Percentiles rank a stretch among this genome's conserved stretches.
Evolutionary conservation across 805 yeast species (phyloP).

Genomic region (Wickerhamomyces subpelliculosus): DNA sequence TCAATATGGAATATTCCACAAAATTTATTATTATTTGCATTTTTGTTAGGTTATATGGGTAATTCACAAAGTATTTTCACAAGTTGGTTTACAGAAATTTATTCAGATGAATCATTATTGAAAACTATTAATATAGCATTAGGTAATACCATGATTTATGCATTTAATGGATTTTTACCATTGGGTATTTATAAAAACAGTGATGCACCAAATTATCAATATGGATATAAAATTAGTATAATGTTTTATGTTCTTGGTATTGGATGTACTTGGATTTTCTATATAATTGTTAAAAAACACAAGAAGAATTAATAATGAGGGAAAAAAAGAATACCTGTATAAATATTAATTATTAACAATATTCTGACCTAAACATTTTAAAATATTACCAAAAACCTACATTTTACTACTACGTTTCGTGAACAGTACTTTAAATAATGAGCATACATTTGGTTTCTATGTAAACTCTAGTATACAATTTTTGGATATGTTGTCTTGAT

Average conservation of each 20-base stretch:
- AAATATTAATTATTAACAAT: no score
- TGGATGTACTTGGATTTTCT: not conserved
- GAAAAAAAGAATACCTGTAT: no score
- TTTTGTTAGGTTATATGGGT: not conserved
- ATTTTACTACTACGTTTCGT: no score
- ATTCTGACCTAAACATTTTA: no score
- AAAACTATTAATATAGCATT: constrained; percentile 1
- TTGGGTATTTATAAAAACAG: not conserved
- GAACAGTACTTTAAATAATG: no score
- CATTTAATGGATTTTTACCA: constrained; percentile 2
- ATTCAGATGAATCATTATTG: not conserved
- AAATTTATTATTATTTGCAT: not conserved
- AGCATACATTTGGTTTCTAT: no score
- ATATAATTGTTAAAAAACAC: no score
- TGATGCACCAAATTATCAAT: not conserved
- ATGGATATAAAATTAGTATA: not conserved
- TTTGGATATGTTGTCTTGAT: no score
- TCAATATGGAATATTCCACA: constrained; percentile 1
- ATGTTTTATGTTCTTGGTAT: not conserved
- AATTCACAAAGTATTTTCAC: not conserved
- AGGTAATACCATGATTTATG: constrained; percentile 1
- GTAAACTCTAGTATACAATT: no score
- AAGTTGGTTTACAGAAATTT: constrained; percentile 3
- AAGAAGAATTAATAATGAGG: no score
- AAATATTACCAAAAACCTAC: no score